These are phyloP conservation scores for Aspergillus sp. DNA, from an alignment of 2,329 filamentous ascomycete species.

Conservation along the genomic window DNA sequence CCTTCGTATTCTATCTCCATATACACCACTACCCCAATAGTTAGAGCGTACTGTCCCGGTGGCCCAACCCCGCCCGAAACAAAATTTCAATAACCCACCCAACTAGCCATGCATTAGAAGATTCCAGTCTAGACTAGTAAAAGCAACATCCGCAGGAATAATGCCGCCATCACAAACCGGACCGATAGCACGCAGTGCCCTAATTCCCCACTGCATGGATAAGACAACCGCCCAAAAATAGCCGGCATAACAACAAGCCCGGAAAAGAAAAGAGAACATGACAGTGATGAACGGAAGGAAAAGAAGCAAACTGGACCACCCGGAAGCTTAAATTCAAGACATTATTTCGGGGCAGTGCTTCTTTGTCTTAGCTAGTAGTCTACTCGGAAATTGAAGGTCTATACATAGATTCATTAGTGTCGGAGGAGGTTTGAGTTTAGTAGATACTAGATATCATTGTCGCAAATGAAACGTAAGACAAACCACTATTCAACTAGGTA, in stretches of 20 bases:
- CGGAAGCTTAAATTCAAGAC: too few species aligned
- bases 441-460: too few species aligned
- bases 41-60: not conserved
- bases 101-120: not conserved
- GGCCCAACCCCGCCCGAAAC: not conserved
- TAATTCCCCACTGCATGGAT: not conserved
- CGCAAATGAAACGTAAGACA: too few species aligned
- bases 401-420: too few species aligned
- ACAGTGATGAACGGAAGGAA: too few species aligned
- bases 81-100: not conserved
- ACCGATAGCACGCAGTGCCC: not conserved
- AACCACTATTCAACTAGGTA: too few species aligned
- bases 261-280: too few species aligned
- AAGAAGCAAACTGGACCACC: too few species aligned
- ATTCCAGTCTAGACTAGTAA: not conserved
- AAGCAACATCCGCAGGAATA: not conserved
- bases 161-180: not conserved
- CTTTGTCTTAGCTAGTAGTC: too few species aligned
- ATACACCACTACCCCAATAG: not conserved
- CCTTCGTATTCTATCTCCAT: not conserved
- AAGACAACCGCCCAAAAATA: constrained; percentile 8
- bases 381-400: too few species aligned
- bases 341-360: too few species aligned
- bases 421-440: too few species aligned
- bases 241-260: not conserved